Evolutionary conservation across 2,329 filamentous ascomycete genomes (phyloP).

Genomic region (Teratosphaeria viscida): DNA sequence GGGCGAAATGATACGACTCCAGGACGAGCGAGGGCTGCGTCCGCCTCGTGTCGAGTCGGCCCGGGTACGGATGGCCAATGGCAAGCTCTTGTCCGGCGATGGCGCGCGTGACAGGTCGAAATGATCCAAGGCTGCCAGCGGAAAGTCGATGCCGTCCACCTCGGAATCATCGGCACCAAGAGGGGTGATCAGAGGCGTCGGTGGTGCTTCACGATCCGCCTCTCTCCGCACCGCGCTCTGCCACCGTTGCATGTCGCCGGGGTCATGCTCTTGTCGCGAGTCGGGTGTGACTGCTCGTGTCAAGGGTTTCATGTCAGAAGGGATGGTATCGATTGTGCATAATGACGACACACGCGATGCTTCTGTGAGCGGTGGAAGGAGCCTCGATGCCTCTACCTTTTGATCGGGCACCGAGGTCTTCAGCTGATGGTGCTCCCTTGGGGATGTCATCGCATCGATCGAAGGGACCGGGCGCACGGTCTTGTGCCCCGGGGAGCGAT

Average conservation of each 20-base stretch:
- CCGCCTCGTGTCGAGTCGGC: background rate
- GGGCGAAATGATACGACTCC: background rate
- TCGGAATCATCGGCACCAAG: background rate
- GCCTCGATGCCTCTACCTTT: background rate
- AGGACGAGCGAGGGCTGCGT: background rate
- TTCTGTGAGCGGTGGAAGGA: background rate
- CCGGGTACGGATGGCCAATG: background rate
- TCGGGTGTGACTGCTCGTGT: background rate
- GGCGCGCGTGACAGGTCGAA: background rate
- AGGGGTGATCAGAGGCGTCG: background rate
- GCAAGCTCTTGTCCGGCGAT: background rate
- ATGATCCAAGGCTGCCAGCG: background rate
- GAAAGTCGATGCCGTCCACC: background rate
- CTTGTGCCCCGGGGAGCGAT: conserved; percentile 8
- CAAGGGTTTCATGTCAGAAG: conserved; percentile 1
- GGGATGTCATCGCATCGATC: conserved; percentile 17
- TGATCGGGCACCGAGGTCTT: background rate
- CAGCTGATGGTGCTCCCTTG: conserved; percentile 1
- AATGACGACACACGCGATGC: background rate
- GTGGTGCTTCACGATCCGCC: background rate
- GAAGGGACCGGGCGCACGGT: conserved; percentile 16
- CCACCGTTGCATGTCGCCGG: background rate
- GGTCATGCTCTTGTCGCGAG: background rate
- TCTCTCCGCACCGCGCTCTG: background rate
- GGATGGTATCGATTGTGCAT: background rate